phyloP scores from a whole-genome alignment of 2,329 filamentous ascomycete species.

The Sclerotinia glacialis region DNA sequence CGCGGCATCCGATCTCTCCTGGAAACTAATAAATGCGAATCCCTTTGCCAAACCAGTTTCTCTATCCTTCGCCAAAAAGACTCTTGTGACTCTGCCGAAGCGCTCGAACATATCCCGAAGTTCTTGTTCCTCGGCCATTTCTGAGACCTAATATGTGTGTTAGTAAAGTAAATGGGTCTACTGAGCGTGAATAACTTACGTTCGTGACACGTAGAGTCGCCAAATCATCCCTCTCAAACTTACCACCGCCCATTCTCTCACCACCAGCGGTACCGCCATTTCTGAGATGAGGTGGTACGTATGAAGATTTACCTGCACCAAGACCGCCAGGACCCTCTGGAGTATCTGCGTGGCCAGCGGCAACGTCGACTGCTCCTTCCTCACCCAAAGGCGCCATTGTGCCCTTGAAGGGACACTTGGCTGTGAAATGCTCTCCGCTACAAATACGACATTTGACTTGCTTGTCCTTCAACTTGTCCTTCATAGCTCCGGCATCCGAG shows the following conservation, averaged over 20 bases:
- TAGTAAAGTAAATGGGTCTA: conserved; percentile 21
- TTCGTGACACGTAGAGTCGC: conserved; percentile 97
- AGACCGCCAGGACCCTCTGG: conserved; percentile 52
- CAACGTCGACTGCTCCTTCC: conserved; percentile 52
- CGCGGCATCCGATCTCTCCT: conserved; percentile 82
- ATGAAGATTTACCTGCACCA: conserved; percentile 71
- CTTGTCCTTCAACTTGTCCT: conserved; percentile 92
- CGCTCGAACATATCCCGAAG: conserved; percentile 97
- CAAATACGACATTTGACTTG: conserved; percentile 99
- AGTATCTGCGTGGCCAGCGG: conserved; percentile 48
- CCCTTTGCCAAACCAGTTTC: conserved; percentile 96
- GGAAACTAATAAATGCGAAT: conserved; percentile 98
- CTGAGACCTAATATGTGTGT: conserved; percentile 66
- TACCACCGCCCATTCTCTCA: conserved; percentile 81
- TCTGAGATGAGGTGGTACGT: conserved; percentile 90
- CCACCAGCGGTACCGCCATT: conserved; percentile 61
- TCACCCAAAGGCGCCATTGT: conserved; percentile 89
- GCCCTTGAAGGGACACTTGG: conserved; percentile 98
- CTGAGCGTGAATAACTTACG: conserved; percentile 55
- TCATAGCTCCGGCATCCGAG: conserved; percentile 71
- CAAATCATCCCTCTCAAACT: conserved; percentile 93
- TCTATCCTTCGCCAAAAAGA: conserved; percentile 96
- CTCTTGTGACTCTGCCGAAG: conserved; percentile 92
- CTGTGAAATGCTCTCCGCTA: conserved; percentile 98
- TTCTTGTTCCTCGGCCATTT: conserved; percentile 94